phyloP scores from a whole-genome alignment of 1,284 basidiomycete genomes.

The Apiotrichum gamsii region DNA sequence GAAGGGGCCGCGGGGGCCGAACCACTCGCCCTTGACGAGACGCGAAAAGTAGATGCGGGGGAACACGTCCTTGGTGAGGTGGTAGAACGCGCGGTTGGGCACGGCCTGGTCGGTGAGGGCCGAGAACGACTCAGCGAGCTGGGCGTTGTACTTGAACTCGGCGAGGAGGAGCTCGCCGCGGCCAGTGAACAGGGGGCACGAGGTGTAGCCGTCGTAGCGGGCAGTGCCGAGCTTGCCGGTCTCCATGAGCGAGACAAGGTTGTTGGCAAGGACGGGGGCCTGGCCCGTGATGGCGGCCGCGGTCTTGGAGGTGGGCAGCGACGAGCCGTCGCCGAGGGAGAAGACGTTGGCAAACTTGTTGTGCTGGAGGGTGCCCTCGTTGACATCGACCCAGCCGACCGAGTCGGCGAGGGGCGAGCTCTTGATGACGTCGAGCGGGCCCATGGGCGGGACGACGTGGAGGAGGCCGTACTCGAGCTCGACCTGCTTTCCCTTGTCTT shows the following conservation, averaged over 20 bases:
- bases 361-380: constrained; percentile 73
- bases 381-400: constrained; percentile 81
- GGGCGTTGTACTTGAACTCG: constrained; percentile 74
- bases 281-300: constrained; percentile 89
- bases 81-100: constrained; percentile 66
- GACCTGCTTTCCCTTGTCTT: constrained; percentile 52
- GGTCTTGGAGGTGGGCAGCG: constrained; percentile 90
- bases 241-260: constrained; percentile 68
- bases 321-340: constrained; percentile 82
- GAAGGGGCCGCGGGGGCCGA: constrained; percentile 43
- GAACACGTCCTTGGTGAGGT: constrained; percentile 86
- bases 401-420: constrained; percentile 67
- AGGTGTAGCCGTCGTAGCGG: constrained; percentile 70
- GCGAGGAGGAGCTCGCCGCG: constrained; percentile 68
- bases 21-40: constrained; percentile 60
- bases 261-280: constrained; percentile 86
- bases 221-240: constrained; percentile 64
- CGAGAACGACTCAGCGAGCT: constrained; percentile 80
- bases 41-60: constrained; percentile 80
- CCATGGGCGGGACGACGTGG: constrained; percentile 88
- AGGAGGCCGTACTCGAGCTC: constrained; percentile 74
- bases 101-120: constrained; percentile 62
- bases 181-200: constrained; percentile 46
- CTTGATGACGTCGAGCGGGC: constrained; percentile 77
- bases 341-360: constrained; percentile 78